Evolutionary conservation across 805 yeast genomes (phyloP), one percentile per base, ranked within the genome.

Genomic region (Kodamaea neixiangensis): DNA sequence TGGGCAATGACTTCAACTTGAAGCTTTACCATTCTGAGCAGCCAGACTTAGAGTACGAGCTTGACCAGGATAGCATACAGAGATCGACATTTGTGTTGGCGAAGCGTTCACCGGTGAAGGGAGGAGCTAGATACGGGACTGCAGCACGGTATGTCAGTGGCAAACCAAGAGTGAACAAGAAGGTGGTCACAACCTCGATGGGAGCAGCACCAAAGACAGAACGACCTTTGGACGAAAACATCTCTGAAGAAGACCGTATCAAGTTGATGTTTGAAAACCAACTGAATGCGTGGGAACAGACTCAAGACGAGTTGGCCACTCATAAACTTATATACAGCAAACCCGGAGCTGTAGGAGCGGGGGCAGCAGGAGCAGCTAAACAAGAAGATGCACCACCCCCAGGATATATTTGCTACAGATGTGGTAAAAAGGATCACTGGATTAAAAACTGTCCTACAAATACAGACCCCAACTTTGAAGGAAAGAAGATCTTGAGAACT

Each of bases 401-500:
- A 5, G 96, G 96, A 1, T n/a, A n/a, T n/a, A n/a, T 93, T 65
- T 94, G 99, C 67, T 93, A 94, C 66, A 78, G 97, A 64, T 94
- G 99, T 73, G 98, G 98, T 46, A 89, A 90, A 67, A 94, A 90
- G 50, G 81, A 80, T 53, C 99, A 94, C 67, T 93, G 96, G 91
- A 93, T 94, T 53, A 88, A 87, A n/a, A 89, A 91, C 60, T 94
- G 99, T 74, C 99, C 99, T 0, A 89, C 96, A 2, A 87, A 89
- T 62, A 83, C 82, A 41, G 98, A 93, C 68, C 97, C 97, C 1
- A 88, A 83, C 59, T 91, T 91, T 79, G 98, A 93, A 64, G 96
- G 96, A 15, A 89, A 89, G 63, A 79, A 96, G 54, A 87, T 94
- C 45, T 87, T 89, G 60, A 80, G 96, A 59, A 92, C 97, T n/a